Conservation (phyloP, 2,329 filamentous ascomycete genomes). For the Capronia coronata region DNA sequence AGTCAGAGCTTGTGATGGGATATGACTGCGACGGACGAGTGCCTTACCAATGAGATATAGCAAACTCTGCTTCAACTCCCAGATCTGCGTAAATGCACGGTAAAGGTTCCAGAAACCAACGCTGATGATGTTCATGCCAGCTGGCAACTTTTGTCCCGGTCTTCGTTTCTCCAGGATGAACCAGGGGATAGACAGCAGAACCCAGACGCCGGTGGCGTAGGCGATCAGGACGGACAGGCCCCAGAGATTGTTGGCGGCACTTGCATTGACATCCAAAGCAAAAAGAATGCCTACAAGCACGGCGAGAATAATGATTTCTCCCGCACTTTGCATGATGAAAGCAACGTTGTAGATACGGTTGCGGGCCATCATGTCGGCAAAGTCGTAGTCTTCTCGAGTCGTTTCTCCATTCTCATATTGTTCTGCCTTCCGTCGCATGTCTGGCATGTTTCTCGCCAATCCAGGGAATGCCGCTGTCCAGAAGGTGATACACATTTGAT, state of each 20-base stretch:
- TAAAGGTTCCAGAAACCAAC: slow-evolving; percentile 58
- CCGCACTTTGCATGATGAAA: slow-evolving; percentile 58
- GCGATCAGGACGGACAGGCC: slow-evolving; percentile 60
- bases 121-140: slow-evolving; percentile 44
- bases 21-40: not conserved
- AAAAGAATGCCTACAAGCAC: slow-evolving; percentile 60
- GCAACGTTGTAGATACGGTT: slow-evolving; percentile 58
- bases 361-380: slow-evolving; percentile 55
- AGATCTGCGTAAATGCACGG: slow-evolving; percentile 54
- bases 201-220: slow-evolving; percentile 59
- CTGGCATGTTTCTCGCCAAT: slow-evolving; percentile 49
- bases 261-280: slow-evolving; percentile 53
- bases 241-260: slow-evolving; percentile 58
- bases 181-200: slow-evolving; percentile 60
- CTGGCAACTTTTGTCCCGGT: slow-evolving; percentile 49
- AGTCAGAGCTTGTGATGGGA: not conserved
- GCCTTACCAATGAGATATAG: slow-evolving; percentile 55
- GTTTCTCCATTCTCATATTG: slow-evolving; percentile 49
- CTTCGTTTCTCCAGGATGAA: slow-evolving; percentile 59
- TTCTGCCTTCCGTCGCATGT: slow-evolving; percentile 46
- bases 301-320: slow-evolving; percentile 57
- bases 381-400: slow-evolving; percentile 54
- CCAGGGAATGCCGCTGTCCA: slow-evolving; percentile 61
- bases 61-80: slow-evolving; percentile 59
- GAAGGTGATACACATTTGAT: slow-evolving; percentile 62